phyloP scores from a whole-genome alignment of 805 yeast species.

The Candida tibetensis region DNA sequence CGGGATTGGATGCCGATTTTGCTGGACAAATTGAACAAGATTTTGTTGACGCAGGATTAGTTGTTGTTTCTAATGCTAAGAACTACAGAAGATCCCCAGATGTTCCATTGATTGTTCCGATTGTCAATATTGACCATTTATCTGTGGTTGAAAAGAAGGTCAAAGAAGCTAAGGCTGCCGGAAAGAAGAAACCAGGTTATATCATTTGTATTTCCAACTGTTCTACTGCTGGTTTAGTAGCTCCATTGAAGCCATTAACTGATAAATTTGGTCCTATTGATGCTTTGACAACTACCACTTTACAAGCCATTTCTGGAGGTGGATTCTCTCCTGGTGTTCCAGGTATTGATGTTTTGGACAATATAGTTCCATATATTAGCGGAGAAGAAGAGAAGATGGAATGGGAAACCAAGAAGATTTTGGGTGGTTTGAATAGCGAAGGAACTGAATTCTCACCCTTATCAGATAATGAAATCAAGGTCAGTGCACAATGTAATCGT shows the following conservation, averaged over 20 bases:
- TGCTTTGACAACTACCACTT: constrained; percentile 80
- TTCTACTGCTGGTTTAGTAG: constrained; percentile 96
- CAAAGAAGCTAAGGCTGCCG: constrained; percentile 50
- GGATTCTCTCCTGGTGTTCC: constrained; percentile 98
- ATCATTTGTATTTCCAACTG: constrained; percentile 96
- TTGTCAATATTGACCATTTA: constrained; percentile 89
- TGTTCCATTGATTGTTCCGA: constrained; percentile 94
- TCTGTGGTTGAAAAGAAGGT: constrained; percentile 63
- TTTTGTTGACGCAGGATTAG: constrained; percentile 76
- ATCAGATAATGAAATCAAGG: constrained; percentile 69
- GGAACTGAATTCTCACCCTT: constrained; percentile 57
- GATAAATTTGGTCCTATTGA: constrained; percentile 90
- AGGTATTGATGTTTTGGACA: constrained; percentile 91
- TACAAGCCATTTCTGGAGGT: constrained; percentile 98
- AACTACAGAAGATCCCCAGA: constrained; percentile 85
- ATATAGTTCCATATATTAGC: constrained; percentile 88
- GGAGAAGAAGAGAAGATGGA: constrained; percentile 99
- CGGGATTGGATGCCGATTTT: constrained; percentile 88
- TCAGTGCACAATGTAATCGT: constrained; percentile 95
- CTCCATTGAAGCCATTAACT: constrained; percentile 91
- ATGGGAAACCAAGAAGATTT: constrained; percentile 95
- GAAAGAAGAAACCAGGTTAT: constrained; percentile 68
- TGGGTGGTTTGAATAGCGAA: constrained; percentile 59
- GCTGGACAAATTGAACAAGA: constrained; percentile 92
- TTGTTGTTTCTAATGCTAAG: constrained; percentile 91